Evolutionary conservation across 2,329 filamentous ascomycete species (phyloP).

Genomic region (Periconia sp.): DNA sequence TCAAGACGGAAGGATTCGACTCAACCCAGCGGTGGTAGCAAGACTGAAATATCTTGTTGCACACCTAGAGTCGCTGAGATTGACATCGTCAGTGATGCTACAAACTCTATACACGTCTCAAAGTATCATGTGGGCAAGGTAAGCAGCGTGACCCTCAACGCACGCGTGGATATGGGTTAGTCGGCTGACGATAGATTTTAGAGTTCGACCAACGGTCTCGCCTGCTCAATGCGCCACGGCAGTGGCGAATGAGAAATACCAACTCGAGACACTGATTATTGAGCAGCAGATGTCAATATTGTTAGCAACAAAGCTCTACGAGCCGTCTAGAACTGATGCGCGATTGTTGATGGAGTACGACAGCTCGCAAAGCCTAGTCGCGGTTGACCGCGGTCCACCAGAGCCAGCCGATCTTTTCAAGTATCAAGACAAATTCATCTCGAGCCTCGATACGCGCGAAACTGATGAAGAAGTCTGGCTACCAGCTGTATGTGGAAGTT

Average conservation of each 20-base stretch:
- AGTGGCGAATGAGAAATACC: slow-evolving; percentile 43
- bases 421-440: slow-evolving; percentile 37
- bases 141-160: slow-evolving; percentile 13
- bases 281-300: slow-evolving; percentile 48
- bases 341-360: slow-evolving; percentile 36
- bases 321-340: slow-evolving; percentile 19
- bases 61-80: slow-evolving; percentile 42
- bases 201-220: slow-evolving; percentile 38
- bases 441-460: slow-evolving; percentile 26
- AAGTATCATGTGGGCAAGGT: slow-evolving; percentile 47
- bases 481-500: slow-evolving; percentile 26
- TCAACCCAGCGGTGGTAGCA: slow-evolving; percentile 16
- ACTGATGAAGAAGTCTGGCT: slow-evolving; percentile 30
- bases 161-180: background rate
- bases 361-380: slow-evolving; percentile 33
- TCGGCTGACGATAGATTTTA: slow-evolving; percentile 12
- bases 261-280: slow-evolving; percentile 45
- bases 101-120: slow-evolving; percentile 47
- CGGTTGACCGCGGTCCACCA: slow-evolving; percentile 10
- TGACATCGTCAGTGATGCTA: slow-evolving; percentile 45
- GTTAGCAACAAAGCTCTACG: slow-evolving; percentile 25
- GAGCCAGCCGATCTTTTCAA: slow-evolving; percentile 29
- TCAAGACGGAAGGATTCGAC: slow-evolving; percentile 8
- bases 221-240: slow-evolving; percentile 38
- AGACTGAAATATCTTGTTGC: slow-evolving; percentile 40